Evolutionary conservation across 257 asterid genomes (phyloP).

Genomic region (Cordia subcordata): DNA sequence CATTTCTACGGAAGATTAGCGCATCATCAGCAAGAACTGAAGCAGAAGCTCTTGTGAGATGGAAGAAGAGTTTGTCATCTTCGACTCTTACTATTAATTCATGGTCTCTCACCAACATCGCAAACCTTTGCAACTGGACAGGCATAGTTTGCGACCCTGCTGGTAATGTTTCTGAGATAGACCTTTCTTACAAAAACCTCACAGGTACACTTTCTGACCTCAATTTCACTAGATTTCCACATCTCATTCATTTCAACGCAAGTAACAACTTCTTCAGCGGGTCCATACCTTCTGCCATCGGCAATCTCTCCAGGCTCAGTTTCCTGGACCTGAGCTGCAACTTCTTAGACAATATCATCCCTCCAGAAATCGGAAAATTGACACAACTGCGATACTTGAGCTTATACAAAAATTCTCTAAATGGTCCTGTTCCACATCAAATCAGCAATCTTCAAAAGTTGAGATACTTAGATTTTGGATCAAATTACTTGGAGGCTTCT

Average conservation of each 20-base stretch:
- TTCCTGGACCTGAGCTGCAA: constrained; percentile 70
- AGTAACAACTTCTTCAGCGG: constrained; percentile 45
- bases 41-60: constrained; percentile 55
- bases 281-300: constrained; percentile 57
- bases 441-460: no score
- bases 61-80: constrained; percentile 34
- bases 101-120: constrained; percentile 49
- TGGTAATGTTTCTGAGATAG: constrained; percentile 37
- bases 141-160: constrained; percentile 43
- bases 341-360: constrained; percentile 31
- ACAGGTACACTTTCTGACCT: constrained; percentile 36
- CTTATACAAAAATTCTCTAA: no score
- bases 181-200: constrained; percentile 32
- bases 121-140: constrained; percentile 59
- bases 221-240: constrained; percentile 38
- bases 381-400: constrained; percentile 31
- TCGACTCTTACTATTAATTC: constrained; percentile 10
- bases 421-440: no score
- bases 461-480: no score
- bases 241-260: constrained; percentile 40
- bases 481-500: no score
- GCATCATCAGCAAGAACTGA: constrained; percentile 30
- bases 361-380: constrained; percentile 59
- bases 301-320: constrained; percentile 35
- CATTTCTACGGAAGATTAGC: constrained; percentile 21